phyloP scores from a whole-genome alignment of 2,329 filamentous ascomycete genomes.

The Aaosphaeria arxii region DNA sequence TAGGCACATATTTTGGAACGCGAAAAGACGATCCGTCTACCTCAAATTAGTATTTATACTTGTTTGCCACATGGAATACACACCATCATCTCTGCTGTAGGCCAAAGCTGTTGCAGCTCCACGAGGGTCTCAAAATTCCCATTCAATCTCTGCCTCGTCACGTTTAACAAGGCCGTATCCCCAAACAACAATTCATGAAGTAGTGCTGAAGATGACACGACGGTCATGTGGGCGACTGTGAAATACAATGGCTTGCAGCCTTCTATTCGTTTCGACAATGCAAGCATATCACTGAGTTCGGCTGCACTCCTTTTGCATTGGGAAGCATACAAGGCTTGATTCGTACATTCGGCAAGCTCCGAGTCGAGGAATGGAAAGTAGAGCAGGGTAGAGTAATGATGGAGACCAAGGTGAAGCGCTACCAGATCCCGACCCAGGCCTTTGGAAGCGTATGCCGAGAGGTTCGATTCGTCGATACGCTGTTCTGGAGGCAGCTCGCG shows the following conservation, averaged over 20 bases:
- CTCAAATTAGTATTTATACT: neutral
- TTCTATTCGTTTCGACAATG: slow-evolving; percentile 34
- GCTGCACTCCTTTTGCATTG: slow-evolving; percentile 29
- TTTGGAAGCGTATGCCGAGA: slow-evolving; percentile 33
- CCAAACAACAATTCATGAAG: slow-evolving; percentile 46
- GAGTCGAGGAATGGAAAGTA: slow-evolving; percentile 47
- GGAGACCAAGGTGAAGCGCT: slow-evolving; percentile 47
- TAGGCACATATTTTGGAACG: slow-evolving; percentile 43
- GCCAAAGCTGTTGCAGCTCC: slow-evolving; percentile 42
- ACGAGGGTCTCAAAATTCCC: slow-evolving; percentile 47
- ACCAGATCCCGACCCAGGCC: slow-evolving; percentile 46
- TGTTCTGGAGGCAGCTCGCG: neutral
- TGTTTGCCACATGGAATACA: neutral
- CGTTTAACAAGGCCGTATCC: slow-evolving; percentile 33
- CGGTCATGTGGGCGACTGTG: slow-evolving; percentile 47
- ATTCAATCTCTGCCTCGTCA: slow-evolving; percentile 38
- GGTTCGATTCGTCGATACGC: slow-evolving; percentile 21
- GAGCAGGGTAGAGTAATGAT: slow-evolving; percentile 46
- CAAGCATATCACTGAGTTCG: slow-evolving; percentile 42
- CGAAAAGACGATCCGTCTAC: slow-evolving; percentile 37
- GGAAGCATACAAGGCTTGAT: slow-evolving; percentile 9
- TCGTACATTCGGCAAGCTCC: slow-evolving; percentile 9
- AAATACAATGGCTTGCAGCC: slow-evolving; percentile 43
- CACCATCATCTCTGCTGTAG: slow-evolving; percentile 9
- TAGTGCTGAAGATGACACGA: slow-evolving; percentile 47